Conservation (phyloP, 176 grass and related monocot genomes). For the Eremochloa ophiuroides region DNA sequence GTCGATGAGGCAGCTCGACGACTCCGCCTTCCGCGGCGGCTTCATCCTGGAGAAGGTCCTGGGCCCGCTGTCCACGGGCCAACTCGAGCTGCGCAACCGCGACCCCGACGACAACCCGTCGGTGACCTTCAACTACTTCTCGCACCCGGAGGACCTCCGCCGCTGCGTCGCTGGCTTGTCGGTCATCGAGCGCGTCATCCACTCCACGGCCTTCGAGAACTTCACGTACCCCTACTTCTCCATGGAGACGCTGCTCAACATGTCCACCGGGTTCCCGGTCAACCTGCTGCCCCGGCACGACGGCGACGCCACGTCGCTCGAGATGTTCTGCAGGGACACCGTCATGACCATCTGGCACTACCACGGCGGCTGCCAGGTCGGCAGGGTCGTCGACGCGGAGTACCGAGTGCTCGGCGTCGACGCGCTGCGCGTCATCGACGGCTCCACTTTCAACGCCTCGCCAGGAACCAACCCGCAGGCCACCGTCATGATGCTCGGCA, state of each 20-base stretch:
- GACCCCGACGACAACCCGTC: constrained; percentile 72
- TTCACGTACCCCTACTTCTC: constrained; percentile 50
- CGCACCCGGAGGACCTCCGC: constrained; percentile 59
- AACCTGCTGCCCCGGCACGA: constrained; percentile 63
- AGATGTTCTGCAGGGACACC: constrained; percentile 80
- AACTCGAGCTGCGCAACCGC: constrained; percentile 58
- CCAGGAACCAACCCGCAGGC: constrained; percentile 90
- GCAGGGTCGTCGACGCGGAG: constrained; percentile 66
- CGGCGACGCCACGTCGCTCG: constrained; percentile 52
- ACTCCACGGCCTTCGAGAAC: constrained; percentile 39
- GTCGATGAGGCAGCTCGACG: constrained; percentile 40
- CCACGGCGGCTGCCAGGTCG: constrained; percentile 79
- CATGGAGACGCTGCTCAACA: constrained; percentile 41
- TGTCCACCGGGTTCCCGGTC: constrained; percentile 50
- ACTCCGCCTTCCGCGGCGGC: constrained; percentile 54
- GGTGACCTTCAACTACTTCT: constrained; percentile 98
- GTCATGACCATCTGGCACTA: constrained; percentile 96
- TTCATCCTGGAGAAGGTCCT: constrained; percentile 83
- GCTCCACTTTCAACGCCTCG: constrained; percentile 73
- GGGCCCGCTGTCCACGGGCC: constrained; percentile 67
- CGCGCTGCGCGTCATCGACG: constrained; percentile 73
- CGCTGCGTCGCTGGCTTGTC: constrained; percentile 57
- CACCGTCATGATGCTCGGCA: constrained; percentile 93
- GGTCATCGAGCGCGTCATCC: constrained; percentile 56
- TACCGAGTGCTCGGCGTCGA: constrained; percentile 58